Base-by-base conservation (phyloP, 495 filamentous ascomycete species). In the Neurospora sp. region DNA sequence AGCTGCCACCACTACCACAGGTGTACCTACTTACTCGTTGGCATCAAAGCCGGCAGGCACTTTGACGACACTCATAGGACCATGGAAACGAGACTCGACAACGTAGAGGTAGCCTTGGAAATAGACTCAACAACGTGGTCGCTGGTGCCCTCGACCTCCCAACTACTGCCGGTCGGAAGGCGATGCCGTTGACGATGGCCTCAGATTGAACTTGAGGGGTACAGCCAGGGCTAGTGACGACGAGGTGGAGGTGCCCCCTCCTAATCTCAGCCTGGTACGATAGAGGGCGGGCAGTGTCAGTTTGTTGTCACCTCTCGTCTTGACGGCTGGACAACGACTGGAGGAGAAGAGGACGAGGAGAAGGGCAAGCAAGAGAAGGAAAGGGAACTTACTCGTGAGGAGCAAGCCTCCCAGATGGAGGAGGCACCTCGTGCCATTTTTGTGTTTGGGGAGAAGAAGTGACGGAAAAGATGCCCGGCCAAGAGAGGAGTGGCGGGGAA, bases 171-270 rank as follows among this genome's bases (percentile, higher is more conserved):
- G 7, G 18, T 22, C 20, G 46, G 10, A 22, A 22, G 46, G 46
- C 0, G n/a, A 5, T 3, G 9, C 0, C n/a, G 3, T 48, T 20
- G 3, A 20, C 0, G 5, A 27, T 14, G 5, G 48, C n/a, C 1
- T 59, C 11, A 27, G 10, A 1, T 3, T 59, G 20, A 53, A 2
- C 0, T 7, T 59, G 48, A 27, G n/a, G 20, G 11, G 46, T 27
- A 5, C 35, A 0, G 6, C 5, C 5, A 5, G 5, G 46, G 48
- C 2, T 12, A 11, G 3, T 1, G 20, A 7, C 48, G 11, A 11
- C 48, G 20, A 16, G 40, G 20, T 59, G 20, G 35, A 37, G 35
- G 35, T 37, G 35, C 35, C 31, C 4, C 46, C 48, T 59, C 48
- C 20, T 11, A 0, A 1, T 22, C 22, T 20, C 20, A 59, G 20